phyloP scores from a whole-genome alignment of 768 basidiomycete genomes.

The Lactarius sanguifluus region DNA sequence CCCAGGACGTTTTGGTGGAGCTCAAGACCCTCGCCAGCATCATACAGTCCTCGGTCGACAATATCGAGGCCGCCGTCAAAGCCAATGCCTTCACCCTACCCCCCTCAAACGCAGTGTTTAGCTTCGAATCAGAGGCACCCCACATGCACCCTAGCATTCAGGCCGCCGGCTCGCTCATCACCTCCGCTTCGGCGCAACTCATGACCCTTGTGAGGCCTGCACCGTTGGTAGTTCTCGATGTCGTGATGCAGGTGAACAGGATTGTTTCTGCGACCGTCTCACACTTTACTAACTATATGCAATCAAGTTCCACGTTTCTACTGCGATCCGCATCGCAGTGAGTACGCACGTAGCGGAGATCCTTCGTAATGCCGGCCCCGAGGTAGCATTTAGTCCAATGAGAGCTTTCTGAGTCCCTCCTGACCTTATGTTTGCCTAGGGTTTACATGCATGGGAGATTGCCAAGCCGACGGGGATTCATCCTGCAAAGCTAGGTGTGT shows the following conservation, averaged over 20 bases:
- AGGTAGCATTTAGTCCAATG: neutral
- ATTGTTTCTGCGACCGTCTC: neutral
- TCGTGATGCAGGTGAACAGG: slow-evolving; percentile 9
- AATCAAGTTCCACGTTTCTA: slow-evolving; percentile 3
- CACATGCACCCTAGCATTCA: neutral
- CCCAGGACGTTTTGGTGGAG: neutral
- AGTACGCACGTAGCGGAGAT: slow-evolving; percentile 15
- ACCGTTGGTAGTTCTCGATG: neutral
- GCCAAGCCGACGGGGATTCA: neutral
- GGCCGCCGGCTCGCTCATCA: neutral
- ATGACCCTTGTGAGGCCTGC: neutral
- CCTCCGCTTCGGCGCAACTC: slow-evolving; percentile 3
- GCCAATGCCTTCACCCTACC: neutral
- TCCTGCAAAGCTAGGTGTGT: slow-evolving; percentile 20
- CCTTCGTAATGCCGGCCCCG: slow-evolving; percentile 16
- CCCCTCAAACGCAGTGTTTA: neutral
- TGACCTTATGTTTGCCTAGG: slow-evolving; percentile 4
- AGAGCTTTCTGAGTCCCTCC: neutral
- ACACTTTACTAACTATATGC: neutral
- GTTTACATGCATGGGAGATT: neutral
- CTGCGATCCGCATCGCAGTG: neutral
- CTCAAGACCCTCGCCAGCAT: slow-evolving; percentile 12
- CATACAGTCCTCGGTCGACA: slow-evolving; percentile 6
- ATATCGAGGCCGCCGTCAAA: neutral
- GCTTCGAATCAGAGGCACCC: neutral